Base-by-base conservation (phyloP, 345 rosid species). In the Linum lewisii region DNA sequence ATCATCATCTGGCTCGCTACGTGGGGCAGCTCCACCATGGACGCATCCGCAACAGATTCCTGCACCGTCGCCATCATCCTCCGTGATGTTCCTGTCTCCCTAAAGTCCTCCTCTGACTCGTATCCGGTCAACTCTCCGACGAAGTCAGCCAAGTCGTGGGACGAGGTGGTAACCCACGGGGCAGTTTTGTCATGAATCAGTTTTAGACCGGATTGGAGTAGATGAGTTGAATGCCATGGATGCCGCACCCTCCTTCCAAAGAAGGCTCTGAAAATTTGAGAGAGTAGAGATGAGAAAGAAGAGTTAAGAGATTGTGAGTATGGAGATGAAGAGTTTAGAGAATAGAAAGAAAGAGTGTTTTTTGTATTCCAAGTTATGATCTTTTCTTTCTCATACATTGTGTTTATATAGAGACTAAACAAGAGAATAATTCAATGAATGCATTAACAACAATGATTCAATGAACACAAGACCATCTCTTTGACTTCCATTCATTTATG, bases 221-320 rank as follows among this genome's bases (percentile, higher is more conserved):
- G 55, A 82, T 71, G 61, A 82, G 68, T 79, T 81, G 58, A 82
- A 75, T 21, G 84, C 79, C 75, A 61, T 70, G 67, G 63, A 64
- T 8, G 84, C 18, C 79, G 63, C 87, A 82, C 18, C 78, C 83
- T 0, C 78, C 83, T 3, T 73, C 83, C 86, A 82, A 77, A 73
- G 53, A 79, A 77, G 4, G 79, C 78, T n/a, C n/a, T n/a, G n/a
- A n/a, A n/a, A n/a, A n/a, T n/a, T n/a, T n/a, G n/a, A n/a, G n/a
- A n/a, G n/a, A n/a, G n/a, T n/a, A n/a, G n/a, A n/a, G n/a, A n/a
- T n/a, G n/a, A n/a, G n/a, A n/a, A n/a, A n/a, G n/a, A n/a, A n/a
- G n/a, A n/a, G n/a, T n/a, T n/a, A n/a, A n/a, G n/a, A n/a, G n/a
- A n/a, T n/a, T n/a, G n/a, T n/a, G n/a, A n/a, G n/a, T n/a, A n/a